These are phyloP conservation scores for Beauveria bassiana DNA, from an alignment of 2,329 filamentous ascomycete genomes.

Conservation along the genomic window DNA sequence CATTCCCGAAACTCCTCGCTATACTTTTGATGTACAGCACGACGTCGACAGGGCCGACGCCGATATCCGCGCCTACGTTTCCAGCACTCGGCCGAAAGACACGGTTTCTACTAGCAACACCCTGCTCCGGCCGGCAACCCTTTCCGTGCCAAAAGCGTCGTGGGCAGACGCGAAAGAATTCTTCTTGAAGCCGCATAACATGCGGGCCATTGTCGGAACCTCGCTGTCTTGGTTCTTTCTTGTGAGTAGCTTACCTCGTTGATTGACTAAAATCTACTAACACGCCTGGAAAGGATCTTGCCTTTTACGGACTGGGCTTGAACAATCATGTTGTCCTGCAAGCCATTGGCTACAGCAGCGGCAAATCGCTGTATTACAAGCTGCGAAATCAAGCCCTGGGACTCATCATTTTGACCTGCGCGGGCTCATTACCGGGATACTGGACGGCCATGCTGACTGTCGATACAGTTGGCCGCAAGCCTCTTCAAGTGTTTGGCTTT, in stretches of 20 bases:
- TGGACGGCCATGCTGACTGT: slow-evolving; percentile 68
- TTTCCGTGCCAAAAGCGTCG: slow-evolving; percentile 60
- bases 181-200: slow-evolving; percentile 62
- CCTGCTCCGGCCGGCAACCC: slow-evolving; percentile 40
- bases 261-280: neutral
- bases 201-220: slow-evolving; percentile 65
- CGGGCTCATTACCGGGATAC: slow-evolving; percentile 72
- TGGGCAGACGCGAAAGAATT: slow-evolving; percentile 61
- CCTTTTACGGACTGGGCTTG: slow-evolving; percentile 64
- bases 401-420: slow-evolving; percentile 69
- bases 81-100: slow-evolving; percentile 27
- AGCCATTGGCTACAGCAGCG: slow-evolving; percentile 63
- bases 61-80: slow-evolving; percentile 57
- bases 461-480: slow-evolving; percentile 69
- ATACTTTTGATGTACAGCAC: slow-evolving; percentile 72
- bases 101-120: neutral
- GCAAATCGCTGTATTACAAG: slow-evolving; percentile 56
- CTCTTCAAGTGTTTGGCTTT: slow-evolving; percentile 62
- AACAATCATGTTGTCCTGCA: slow-evolving; percentile 66
- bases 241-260: slow-evolving; percentile 22
- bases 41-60: slow-evolving; percentile 69
- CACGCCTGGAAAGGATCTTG: slow-evolving; percentile 44
- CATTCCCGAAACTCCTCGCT: slow-evolving; percentile 77
- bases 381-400: slow-evolving; percentile 68
- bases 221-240: slow-evolving; percentile 78